Evolutionary conservation across 2,329 filamentous ascomycete genomes (phyloP).

Genomic region (Arthroderma sp.): DNA sequence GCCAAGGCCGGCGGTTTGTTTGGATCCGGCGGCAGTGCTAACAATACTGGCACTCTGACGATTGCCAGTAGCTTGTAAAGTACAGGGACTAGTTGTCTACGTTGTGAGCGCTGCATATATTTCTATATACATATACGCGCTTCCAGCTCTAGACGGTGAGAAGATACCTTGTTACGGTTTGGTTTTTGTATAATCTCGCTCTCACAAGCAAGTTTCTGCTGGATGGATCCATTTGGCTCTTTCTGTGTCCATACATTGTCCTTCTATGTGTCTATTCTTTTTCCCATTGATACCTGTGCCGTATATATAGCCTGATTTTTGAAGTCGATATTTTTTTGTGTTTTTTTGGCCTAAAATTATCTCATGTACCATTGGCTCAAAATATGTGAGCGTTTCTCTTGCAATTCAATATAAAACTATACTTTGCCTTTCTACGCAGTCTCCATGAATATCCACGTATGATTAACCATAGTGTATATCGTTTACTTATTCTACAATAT

Average conservation of each 20-base stretch:
- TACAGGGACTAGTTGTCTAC: neutral
- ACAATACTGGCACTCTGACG: neutral
- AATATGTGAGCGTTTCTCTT: neutral
- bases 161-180: neutral
- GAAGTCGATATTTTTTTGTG: neutral
- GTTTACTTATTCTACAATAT: neutral
- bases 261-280: neutral
- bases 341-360: neutral
- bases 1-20: constrained; percentile 33
- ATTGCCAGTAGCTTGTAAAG: neutral
- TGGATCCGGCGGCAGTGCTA: neutral
- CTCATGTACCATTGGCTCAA: neutral
- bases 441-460: too few species aligned
- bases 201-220: neutral
- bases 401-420: too few species aligned
- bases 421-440: too few species aligned
- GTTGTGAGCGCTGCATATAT: neutral
- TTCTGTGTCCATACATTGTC: neutral
- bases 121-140: neutral
- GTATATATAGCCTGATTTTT: neutral
- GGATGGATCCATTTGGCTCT: neutral
- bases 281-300: neutral
- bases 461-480: too few species aligned
- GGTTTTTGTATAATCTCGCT: neutral
- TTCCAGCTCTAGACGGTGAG: neutral